A percentile compares a stretch with the other conserved stretches of the same genome.
Evolutionary conservation across 371 early-diverging fungal genomes (phyloP).

Genomic region (Parasitella parasitica): DNA sequence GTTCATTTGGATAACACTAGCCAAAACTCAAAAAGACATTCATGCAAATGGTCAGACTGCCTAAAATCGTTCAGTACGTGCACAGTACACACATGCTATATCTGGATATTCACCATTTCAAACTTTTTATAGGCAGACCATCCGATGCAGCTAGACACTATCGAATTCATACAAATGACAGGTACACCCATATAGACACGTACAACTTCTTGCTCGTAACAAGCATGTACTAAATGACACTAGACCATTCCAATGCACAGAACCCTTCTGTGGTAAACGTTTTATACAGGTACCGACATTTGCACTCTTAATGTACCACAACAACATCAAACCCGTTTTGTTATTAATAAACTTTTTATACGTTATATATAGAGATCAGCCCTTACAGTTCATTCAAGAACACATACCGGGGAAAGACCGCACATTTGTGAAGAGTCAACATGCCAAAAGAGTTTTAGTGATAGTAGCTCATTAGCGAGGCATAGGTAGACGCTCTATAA

Average conservation of each 20-base stretch:
- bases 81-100: not conserved
- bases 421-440: constrained; percentile 66
- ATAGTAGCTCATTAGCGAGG: constrained; percentile 57
- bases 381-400: constrained; percentile 73
- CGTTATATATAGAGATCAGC: constrained; percentile 58
- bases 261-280: constrained; percentile 68
- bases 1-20: not conserved
- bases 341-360: not conserved
- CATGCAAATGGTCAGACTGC: constrained; percentile 12
- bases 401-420: constrained; percentile 80
- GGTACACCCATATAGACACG: constrained; percentile 23
- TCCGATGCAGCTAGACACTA: constrained; percentile 78
- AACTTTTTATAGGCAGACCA: constrained; percentile 39
- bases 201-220: not conserved
- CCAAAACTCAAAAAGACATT: not conserved
- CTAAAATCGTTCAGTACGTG: constrained; percentile 14
- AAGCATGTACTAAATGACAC: not conserved
- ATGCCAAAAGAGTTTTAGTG: constrained; percentile 65
- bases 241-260: constrained; percentile 67
- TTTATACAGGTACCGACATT: constrained; percentile 61
- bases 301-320: not conserved
- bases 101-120: not conserved
- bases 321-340: constrained; percentile 1
- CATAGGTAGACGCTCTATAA: constrained; percentile 34
- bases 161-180: constrained; percentile 76